Percentiles rank a stretch among this genome's conserved stretches.
Conservation (phyloP, 1,284 basidiomycete species). For the Ceratobasidium sp. region DNA sequence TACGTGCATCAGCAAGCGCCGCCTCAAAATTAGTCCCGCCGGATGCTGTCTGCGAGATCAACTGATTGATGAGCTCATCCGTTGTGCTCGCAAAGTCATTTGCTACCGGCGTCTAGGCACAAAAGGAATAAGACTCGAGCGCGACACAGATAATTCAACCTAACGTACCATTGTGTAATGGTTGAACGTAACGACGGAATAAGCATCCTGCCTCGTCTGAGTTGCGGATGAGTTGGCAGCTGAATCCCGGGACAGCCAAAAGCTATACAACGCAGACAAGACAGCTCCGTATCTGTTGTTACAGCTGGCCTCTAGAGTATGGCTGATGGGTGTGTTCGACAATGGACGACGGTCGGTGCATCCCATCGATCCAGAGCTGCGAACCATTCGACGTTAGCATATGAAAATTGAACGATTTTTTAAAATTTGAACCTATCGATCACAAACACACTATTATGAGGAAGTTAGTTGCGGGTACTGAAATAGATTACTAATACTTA, state of each 20-base stretch:
- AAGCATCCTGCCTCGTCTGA: slow-evolving; percentile 65
- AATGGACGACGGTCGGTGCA: slow-evolving; percentile 62
- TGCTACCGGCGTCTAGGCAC: slow-evolving; percentile 42
- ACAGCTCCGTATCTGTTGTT: slow-evolving; percentile 72
- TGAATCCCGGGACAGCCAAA: slow-evolving; percentile 68
- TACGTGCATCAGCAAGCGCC: slow-evolving; percentile 61
- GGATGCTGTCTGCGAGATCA: slow-evolving; percentile 57
- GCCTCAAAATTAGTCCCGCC: slow-evolving; percentile 66
- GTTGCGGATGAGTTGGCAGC: slow-evolving; percentile 50
- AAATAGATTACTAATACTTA: slow-evolving; percentile 56
- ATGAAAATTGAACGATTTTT: neutral
- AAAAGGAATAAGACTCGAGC: neutral
- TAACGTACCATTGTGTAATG: slow-evolving; percentile 50
- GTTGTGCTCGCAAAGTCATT: slow-evolving; percentile 69
- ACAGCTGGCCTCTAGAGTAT: slow-evolving; percentile 57
- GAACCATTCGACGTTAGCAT: neutral
- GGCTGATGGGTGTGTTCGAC: slow-evolving; percentile 62
- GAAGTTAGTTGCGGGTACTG: neutral
- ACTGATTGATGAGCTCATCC: slow-evolving; percentile 60
- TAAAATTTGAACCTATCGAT: slow-evolving; percentile 62
- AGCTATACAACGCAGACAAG: slow-evolving; percentile 66
- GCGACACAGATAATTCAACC: neutral
- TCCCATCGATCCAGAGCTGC: slow-evolving; percentile 69
- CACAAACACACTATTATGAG: slow-evolving; percentile 63
- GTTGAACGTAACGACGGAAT: slow-evolving; percentile 70